A percentile compares a stretch with the other conserved stretches of the same genome.
These are phyloP conservation scores for Stylonectria norvegica DNA, from an alignment of 2,329 filamentous ascomycete species.

Conservation along the genomic window DNA sequence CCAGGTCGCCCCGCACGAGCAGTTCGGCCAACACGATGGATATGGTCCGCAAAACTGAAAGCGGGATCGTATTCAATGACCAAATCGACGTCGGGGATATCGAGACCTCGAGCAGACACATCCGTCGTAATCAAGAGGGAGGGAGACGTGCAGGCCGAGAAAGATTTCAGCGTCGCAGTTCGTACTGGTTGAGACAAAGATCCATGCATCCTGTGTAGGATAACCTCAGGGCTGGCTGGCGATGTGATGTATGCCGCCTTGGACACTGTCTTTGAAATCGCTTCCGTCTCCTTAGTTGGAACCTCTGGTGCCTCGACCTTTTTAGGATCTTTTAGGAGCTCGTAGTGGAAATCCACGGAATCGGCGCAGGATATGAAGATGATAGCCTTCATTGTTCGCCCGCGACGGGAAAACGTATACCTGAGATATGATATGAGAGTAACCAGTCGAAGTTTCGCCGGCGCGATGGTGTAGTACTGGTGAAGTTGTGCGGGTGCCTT, in stretches of 20 bases:
- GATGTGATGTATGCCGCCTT: conserved; percentile 71
- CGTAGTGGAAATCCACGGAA: conserved; percentile 94
- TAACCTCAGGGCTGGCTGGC: conserved; percentile 67
- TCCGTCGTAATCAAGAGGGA: conserved; percentile 90
- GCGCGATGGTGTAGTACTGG: conserved; percentile 83
- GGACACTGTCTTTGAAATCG: conserved; percentile 59
- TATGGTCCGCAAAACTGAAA: conserved; percentile 88
- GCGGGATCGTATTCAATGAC: conserved; percentile 96
- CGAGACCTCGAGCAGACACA: conserved; percentile 90
- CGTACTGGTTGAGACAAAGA: conserved; percentile 85
- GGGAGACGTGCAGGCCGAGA: conserved; percentile 68
- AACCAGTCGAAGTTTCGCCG: conserved; percentile 86
- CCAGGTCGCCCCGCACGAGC: conserved; percentile 88
- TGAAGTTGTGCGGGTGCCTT: conserved; percentile 85
- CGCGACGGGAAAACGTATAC: conserved; percentile 80
- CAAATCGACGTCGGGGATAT: conserved; percentile 90
- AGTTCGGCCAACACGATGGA: conserved; percentile 91
- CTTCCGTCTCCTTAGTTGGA: conserved; percentile 31
- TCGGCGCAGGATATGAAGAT: conserved; percentile 97
- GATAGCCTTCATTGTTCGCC: conserved; percentile 93
- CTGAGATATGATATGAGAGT: conserved; percentile 82
- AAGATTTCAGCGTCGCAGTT: conserved; percentile 79
- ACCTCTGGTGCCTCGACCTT: conserved; percentile 22
- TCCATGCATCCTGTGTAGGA: conserved; percentile 83
- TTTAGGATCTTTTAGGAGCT: conserved; percentile 59